Evolutionary conservation across 768 basidiomycete genomes (phyloP), one percentile per base, ranked within the genome.

Genomic region (Boletus rubroflammeus): DNA sequence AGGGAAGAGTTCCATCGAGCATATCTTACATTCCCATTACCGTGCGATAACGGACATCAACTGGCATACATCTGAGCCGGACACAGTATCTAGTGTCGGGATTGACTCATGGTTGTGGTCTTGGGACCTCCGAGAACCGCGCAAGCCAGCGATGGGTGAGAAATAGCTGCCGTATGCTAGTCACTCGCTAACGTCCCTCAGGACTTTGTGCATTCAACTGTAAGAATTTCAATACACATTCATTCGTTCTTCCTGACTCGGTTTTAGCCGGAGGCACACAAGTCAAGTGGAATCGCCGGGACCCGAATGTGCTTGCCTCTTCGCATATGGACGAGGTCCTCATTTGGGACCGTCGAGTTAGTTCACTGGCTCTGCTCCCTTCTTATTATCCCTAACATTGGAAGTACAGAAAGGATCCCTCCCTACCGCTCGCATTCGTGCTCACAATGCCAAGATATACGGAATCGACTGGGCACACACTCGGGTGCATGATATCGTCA

Each of bases 21-120:
- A 90, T 55, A 85, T 92, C 31, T 77, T 98, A 5, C 86, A 87
- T 56, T 88, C 90, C 1, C 97, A 99, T 66, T 91, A 93, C 57
- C 85, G 96, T 42, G 93, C 94, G 5, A 94, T 99, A 50, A 98
- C 97, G 3, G 97, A 99, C 65, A 92, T 98, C 65, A 98, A 99
- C 66, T 99, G 96, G 96, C 91, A 93, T 63, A 87, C 88, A 0
- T 80, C 81, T 5, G 86, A 94, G 62, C 88, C 89, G 5, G 85
- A 97, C 54, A 76, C 85, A 13, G 89, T 98, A 17, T 87, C 89
- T 2, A 96, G 94, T 44, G 93, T 88, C 0, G 88, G 91, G 0
- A 88, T 99, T 47, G 97, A 99, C 66, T 87, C 94, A 0, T 97
- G 95, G 85, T 70, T 98, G 19, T 90, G 92, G 85, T 84, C 86